Conservation (phyloP, 1,139 yeast species). For the Pichia terricola region DNA sequence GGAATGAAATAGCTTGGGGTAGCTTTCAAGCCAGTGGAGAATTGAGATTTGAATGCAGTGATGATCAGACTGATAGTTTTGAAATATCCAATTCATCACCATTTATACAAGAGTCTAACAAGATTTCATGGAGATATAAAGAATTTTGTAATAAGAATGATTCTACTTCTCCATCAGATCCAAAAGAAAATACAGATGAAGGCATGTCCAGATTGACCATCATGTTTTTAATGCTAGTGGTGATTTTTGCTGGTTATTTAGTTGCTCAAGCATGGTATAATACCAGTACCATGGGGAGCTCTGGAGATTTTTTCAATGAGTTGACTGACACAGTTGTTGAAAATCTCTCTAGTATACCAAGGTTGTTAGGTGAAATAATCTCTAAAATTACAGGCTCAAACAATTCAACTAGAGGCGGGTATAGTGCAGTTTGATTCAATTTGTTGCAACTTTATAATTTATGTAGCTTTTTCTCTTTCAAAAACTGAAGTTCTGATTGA, state of each 20-base stretch:
- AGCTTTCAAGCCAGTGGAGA: constrained; percentile 40
- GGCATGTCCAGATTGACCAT: constrained; percentile 76
- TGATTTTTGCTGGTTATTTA: constrained; percentile 62
- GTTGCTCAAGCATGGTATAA: constrained; percentile 78
- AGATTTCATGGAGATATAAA: constrained; percentile 9
- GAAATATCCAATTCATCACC: not conserved
- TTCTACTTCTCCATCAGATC: no score
- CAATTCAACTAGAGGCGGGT: constrained; percentile 56
- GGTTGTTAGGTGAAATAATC: constrained; percentile 58
- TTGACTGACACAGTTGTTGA: constrained; percentile 62
- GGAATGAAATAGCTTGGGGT: constrained; percentile 70
- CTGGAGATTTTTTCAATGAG: constrained; percentile 37
- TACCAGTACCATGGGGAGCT: constrained; percentile 37
- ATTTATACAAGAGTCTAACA: not conserved
- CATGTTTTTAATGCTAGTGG: constrained; percentile 57
- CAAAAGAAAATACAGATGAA: constrained; percentile 5
- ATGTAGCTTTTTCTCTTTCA: not conserved
- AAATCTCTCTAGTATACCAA: constrained; percentile 56
- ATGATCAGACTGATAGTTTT: constrained; percentile 24
- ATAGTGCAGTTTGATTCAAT: constrained; percentile 63
- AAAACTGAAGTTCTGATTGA: no score
- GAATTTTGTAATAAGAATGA: constrained; percentile 32
- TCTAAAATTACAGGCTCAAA: constrained; percentile 46
- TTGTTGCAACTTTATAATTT: not conserved
- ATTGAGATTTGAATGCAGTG: constrained; percentile 37